Conservation (phyloP, 306 rosid species). For the Delonix regia region DNA sequence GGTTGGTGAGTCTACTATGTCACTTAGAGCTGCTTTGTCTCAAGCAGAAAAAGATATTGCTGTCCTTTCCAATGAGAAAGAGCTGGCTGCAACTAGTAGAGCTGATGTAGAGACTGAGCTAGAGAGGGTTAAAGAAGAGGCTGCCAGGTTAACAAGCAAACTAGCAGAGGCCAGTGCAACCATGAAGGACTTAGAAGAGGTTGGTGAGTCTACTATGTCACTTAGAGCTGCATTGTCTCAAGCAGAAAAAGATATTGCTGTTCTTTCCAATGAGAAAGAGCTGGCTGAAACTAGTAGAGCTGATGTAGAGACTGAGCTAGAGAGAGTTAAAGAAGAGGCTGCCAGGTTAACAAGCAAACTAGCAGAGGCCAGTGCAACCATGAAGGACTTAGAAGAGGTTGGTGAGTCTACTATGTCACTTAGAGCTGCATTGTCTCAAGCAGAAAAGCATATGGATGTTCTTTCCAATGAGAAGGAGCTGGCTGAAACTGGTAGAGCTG, state of each 20-base stretch:
- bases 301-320: conserved; percentile 5
- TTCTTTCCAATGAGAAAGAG: neutral
- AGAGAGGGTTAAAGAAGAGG: conserved; percentile 6
- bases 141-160: neutral
- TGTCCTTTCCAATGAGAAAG: conserved; percentile 1
- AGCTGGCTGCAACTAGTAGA: neutral
- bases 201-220: neutral
- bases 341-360: neutral
- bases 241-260: neutral
- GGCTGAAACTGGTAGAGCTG: conserved; percentile 58
- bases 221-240: neutral
- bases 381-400: neutral
- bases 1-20: neutral
- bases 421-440: conserved; percentile 71
- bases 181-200: neutral
- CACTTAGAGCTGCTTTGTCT: conserved; percentile 8
- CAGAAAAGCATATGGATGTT: conserved; percentile 58
- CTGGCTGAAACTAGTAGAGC: neutral
- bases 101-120: conserved; percentile 13
- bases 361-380: conserved; percentile 5
- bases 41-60: conserved; percentile 12
- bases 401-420: conserved; percentile 48
- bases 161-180: neutral
- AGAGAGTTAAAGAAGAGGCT: conserved; percentile 4
- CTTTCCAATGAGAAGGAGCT: conserved; percentile 73